Base-by-base conservation (phyloP, 179 eudicot species). In the Nepenthes alata region DNA sequence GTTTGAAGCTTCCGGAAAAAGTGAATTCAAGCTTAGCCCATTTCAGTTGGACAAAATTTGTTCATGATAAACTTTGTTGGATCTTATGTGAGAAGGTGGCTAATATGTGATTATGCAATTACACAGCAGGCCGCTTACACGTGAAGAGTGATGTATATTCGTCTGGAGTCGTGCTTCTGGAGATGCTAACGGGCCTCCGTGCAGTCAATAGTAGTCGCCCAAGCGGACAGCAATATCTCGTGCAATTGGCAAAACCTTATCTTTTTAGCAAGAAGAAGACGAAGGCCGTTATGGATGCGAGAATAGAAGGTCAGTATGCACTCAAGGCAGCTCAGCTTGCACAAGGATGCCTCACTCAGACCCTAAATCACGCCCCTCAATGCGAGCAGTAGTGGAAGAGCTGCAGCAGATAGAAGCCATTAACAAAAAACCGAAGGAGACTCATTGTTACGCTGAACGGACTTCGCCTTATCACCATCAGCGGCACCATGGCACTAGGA, bases 101-200 rank as follows among this genome's bases (percentile, higher is more conserved):
- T 59, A n/a, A 39, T 10, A 61, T 37, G 56, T 13, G 1, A 50
- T 51, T 39, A 8, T 37, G 2, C 50, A 6, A 37, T 3, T 49
- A 1, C 11, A 50, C 13, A 60, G 41, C 71, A 79, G 83, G 83
- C 25, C 80, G 73, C 62, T 59, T 79, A 58, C 75, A 79, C 48
- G 72, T 79, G 48, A 79, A 70, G 37, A 79, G 83, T 64, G 83
- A 79, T 55, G 80, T 79, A 37, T 75, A 79, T 53, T 80, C 77
- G 8, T 79, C 75, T 15, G 80, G 83, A 11, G 83, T 79, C 2
- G 80, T 79, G 55, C 56, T 79, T 37, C 80, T 79, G 16, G 83
- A 79, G 77, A 55, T 75, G 61, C 61, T 79, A 1, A 75, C 83
- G 9, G 83, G 83, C 1, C 57, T 67, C 14, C 70, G 83, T 59